Evolutionary conservation across 192 early-diverging fungal species (phyloP).

Genomic region (Gigaspora rosea): DNA sequence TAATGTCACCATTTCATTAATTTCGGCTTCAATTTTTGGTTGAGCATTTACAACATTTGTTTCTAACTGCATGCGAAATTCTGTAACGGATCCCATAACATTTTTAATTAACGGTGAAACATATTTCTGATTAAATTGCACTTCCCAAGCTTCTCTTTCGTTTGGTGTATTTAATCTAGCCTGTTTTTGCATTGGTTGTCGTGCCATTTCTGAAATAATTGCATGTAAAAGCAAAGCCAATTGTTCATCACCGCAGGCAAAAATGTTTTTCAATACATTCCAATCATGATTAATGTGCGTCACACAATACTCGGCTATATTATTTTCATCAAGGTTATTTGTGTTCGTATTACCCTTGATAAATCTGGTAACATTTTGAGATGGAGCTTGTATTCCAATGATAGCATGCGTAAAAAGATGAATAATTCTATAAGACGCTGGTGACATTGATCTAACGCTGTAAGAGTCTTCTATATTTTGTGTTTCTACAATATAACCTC

Average conservation of each 20-base stretch:
- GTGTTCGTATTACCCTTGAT: background rate
- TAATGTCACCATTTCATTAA: constrained; percentile 5
- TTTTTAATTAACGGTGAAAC: constrained; percentile 22
- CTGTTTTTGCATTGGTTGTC: background rate
- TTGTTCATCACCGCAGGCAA: constrained; percentile 26
- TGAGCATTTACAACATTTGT: background rate
- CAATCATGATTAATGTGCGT: constrained; percentile 33
- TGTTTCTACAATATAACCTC: constrained; percentile 24
- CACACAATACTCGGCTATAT: background rate
- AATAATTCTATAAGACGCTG: constrained; percentile 30
- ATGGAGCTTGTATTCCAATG: constrained; percentile 19
- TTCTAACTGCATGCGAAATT: constrained; percentile 24
- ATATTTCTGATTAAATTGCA: background rate
- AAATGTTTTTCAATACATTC: constrained; percentile 24
- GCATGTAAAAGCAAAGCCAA: constrained; percentile 26
- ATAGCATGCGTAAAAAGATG: constrained; percentile 34
- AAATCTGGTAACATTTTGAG: background rate
- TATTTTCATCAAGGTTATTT: background rate
- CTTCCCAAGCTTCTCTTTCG: constrained; percentile 28
- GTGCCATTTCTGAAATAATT: constrained; percentile 13
- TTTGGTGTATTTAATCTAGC: background rate
- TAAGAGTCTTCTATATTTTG: background rate
- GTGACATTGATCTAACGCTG: constrained; percentile 16
- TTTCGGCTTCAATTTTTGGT: constrained; percentile 15
- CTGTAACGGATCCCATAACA: background rate